Evolutionary conservation across 805 yeast species (phyloP).

Genomic region (Candida xiaguanensis): DNA sequence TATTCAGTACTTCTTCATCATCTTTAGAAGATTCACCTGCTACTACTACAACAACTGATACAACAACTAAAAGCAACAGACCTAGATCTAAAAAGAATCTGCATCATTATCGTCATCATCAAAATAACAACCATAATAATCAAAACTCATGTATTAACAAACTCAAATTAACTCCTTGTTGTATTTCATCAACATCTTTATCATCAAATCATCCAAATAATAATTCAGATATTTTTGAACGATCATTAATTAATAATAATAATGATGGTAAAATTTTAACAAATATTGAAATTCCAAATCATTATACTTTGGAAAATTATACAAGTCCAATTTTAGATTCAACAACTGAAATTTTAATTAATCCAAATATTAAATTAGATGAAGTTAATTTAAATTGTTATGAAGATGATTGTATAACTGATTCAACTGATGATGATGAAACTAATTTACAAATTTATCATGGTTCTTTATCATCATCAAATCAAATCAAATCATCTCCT

Average conservation of each 20-base stretch:
- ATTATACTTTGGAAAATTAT: slow-evolving; percentile 26
- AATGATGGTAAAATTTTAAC: slow-evolving; percentile 3
- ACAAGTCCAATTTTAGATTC: slow-evolving; percentile 29
- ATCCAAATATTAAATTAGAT: slow-evolving; percentile 22
- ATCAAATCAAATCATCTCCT: too few relatives aligned
- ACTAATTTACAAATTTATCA: not conserved
- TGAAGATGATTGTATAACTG: slow-evolving; percentile 9
- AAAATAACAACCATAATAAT: not conserved
- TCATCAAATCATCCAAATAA: not conserved
- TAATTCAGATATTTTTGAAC: slow-evolving; percentile 13
- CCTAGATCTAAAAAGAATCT: too few relatives aligned
- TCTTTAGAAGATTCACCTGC: slow-evolving; percentile 2
- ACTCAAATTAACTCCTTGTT: slow-evolving; percentile 1
- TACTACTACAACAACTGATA: not conserved
- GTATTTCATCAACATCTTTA: not conserved
- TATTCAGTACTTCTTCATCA: slow-evolving; percentile 3
- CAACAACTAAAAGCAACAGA: too few relatives aligned
- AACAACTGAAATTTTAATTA: slow-evolving; percentile 25
- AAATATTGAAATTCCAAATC: slow-evolving; percentile 17
- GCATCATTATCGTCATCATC: not conserved
- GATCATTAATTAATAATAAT: slow-evolving; percentile 6
- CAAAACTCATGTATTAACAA: not conserved
- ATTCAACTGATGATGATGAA: not conserved
- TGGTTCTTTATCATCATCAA: not conserved
- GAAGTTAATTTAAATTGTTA: slow-evolving; percentile 17